Base-by-base conservation (phyloP, 1,284 basidiomycete genomes). In the Ceratobasidium sp. region DNA sequence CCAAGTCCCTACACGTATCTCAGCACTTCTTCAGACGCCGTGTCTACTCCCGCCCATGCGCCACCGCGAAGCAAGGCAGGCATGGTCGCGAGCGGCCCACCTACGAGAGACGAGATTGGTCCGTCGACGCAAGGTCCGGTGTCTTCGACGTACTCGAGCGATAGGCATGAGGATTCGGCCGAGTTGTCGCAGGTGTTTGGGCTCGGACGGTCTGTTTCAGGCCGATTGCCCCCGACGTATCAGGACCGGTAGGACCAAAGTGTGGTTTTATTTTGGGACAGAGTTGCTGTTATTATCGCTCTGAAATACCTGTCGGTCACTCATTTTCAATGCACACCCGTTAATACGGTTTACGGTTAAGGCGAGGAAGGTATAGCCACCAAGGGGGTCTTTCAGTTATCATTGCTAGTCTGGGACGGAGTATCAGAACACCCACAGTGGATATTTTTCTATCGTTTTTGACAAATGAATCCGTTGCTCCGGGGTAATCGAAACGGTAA, bases 151-250 rank as follows among this genome's bases (percentile, higher is more conserved):
- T 14, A 48, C 13, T 51, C 48, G 13, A 19, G 16, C 14, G 31
- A 53, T 22, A 29, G 43, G 49, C 64, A 51, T 29, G 59, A 62
- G 37, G 59, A 62, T 43, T 62, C 59, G 13, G 59, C 37, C n/a
- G 59, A 41, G 34, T 43, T 62, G 59, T 41, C 11, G 16, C 37
- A 39, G 34, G 37, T 34, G 41, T 62, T 16, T 43, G 59, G 34
- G 29, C 14, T 62, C 7, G 59, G 34, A 11, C 59, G 59, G 34
- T 62, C 59, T 8, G 34, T 34, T 22, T 62, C 59, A n/a, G 59
- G 59, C 6, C 59, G 59, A 22, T 43, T 62, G 39, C 59, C 59
- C 14, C 59, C 59, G 22, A 41, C 59, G 27, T 62, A 62, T n/a
- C 59, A 62, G 37, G 37, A 19, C 8, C 37, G 59, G 51, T 53